Conservation (phyloP, 2,329 filamentous ascomycete genomes). For the Monilinia vaccinii-corymbosi region DNA sequence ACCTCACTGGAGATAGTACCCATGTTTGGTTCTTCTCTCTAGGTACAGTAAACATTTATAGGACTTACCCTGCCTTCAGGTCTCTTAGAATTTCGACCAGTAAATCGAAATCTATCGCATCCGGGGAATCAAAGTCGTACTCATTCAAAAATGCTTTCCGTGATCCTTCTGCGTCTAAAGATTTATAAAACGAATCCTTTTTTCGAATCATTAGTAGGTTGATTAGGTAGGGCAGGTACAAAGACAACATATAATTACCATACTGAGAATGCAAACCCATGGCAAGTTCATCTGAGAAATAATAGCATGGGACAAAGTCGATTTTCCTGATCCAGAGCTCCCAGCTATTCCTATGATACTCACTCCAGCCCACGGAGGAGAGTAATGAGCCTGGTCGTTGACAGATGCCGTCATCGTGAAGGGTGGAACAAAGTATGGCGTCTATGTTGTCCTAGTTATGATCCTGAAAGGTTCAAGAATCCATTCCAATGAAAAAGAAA, state of each 20-base stretch:
- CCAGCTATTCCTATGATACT: constrained; percentile 96
- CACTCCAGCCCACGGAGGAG: constrained; percentile 90
- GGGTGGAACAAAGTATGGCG: background rate
- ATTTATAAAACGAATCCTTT: constrained; percentile 97
- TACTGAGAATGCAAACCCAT: constrained; percentile 96
- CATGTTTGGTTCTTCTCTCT: background rate
- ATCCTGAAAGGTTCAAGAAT: background rate
- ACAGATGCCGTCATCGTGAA: constrained; percentile 17
- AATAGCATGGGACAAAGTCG: constrained; percentile 85
- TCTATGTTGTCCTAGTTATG: background rate
- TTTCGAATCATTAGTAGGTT: background rate
- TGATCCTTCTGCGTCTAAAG: constrained; percentile 69
- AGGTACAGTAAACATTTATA: background rate
- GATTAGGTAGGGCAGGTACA: background rate
- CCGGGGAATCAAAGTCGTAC: constrained; percentile 90
- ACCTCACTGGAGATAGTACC: background rate
- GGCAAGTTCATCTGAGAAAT: constrained; percentile 83
- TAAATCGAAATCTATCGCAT: constrained; percentile 90
- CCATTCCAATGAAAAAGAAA: background rate
- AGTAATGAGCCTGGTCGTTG: constrained; percentile 58
- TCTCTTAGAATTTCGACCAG: constrained; percentile 71
- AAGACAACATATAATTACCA: constrained; percentile 49
- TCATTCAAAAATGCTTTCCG: constrained; percentile 78
- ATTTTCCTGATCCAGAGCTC: constrained; percentile 91
- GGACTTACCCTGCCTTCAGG: constrained; percentile 78